These are phyloP conservation scores for Talinum fruticosum DNA, from an alignment of 148 eudicot genomes.

Conservation along the genomic window DNA sequence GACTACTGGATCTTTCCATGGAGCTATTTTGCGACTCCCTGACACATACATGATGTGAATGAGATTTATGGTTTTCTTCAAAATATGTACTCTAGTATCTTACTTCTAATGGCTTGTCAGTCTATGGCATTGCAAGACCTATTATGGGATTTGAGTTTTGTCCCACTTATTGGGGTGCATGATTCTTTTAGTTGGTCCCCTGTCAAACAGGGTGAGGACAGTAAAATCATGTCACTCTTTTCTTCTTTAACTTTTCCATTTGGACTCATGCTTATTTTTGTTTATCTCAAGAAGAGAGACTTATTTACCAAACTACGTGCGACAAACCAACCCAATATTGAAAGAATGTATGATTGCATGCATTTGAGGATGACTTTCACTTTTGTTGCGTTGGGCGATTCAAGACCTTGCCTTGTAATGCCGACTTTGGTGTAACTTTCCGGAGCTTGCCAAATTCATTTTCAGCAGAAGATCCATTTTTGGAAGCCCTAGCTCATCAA, in stretches of 20 bases:
- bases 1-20: conserved; percentile 7
- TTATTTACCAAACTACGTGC: conserved; percentile 14
- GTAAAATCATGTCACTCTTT: background rate
- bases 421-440: background rate
- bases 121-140: conserved; percentile 11
- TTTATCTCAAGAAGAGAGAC: conserved; percentile 2
- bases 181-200: conserved; percentile 16
- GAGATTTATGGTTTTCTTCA: conserved; percentile 13
- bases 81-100: conserved; percentile 10
- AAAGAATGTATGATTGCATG: conserved; percentile 6
- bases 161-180: conserved; percentile 27
- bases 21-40: conserved; percentile 1
- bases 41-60: conserved; percentile 20
- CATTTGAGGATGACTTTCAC: conserved; percentile 9
- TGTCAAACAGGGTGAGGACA: conserved; percentile 14
- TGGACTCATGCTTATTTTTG: conserved; percentile 14
- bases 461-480: conserved; percentile 2
- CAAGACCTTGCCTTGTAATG: background rate
- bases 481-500: background rate
- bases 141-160: conserved; percentile 14
- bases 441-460: background rate
- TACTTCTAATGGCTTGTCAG: conserved; percentile 9
- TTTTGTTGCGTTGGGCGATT: conserved; percentile 15
- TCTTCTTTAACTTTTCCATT: conserved; percentile 15
- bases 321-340: conserved; percentile 1